These are phyloP conservation scores for Cutaneotrichosporon sp. DNA, from an alignment of 1,284 basidiomycete species.

Conservation along the genomic window DNA sequence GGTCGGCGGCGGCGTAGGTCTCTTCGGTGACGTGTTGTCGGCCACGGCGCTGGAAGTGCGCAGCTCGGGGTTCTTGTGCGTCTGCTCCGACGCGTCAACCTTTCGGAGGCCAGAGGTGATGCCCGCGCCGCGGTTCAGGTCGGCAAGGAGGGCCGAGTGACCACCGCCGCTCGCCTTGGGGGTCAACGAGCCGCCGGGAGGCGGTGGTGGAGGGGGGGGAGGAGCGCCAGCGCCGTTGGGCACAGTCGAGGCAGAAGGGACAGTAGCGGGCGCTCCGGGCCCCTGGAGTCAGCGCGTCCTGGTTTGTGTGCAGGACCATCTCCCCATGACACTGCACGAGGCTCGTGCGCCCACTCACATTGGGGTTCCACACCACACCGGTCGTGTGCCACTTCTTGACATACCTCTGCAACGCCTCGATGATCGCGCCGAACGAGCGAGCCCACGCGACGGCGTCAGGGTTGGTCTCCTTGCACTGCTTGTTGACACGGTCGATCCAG, in stretches of 20 bases:
- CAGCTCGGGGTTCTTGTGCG: slow-evolving; percentile 94
- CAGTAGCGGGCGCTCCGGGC: slow-evolving; percentile 18
- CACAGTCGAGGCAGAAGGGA: slow-evolving; percentile 1
- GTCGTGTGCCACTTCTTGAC: slow-evolving; percentile 84
- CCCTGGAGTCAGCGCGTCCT: slow-evolving; percentile 12
- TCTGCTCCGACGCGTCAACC: slow-evolving; percentile 95
- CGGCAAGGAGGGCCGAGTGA: slow-evolving; percentile 83
- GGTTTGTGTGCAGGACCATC: too few relatives aligned
- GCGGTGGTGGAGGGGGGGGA: slow-evolving; percentile 45
- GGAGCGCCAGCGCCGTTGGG: slow-evolving; percentile 5
- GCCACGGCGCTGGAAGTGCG: slow-evolving; percentile 68
- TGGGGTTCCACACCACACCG: slow-evolving; percentile 85
- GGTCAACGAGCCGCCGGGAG: slow-evolving; percentile 59
- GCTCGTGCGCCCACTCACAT: slow-evolving; percentile 54
- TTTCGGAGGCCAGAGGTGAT: slow-evolving; percentile 89
- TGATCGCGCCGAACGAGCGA: slow-evolving; percentile 65
- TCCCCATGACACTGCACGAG: too few relatives aligned
- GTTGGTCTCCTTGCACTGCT: slow-evolving; percentile 90
- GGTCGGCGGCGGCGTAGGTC: slow-evolving; percentile 45
- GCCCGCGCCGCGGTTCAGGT: slow-evolving; percentile 84
- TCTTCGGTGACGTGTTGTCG: slow-evolving; percentile 45
- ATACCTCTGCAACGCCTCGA: slow-evolving; percentile 80
- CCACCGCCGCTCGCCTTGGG: slow-evolving; percentile 60
- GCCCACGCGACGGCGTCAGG: slow-evolving; percentile 89
- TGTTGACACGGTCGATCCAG: slow-evolving; percentile 87